phyloP scores from a whole-genome alignment of 2,329 filamentous ascomycete species.

The Cryoendolithus antarcticus region DNA sequence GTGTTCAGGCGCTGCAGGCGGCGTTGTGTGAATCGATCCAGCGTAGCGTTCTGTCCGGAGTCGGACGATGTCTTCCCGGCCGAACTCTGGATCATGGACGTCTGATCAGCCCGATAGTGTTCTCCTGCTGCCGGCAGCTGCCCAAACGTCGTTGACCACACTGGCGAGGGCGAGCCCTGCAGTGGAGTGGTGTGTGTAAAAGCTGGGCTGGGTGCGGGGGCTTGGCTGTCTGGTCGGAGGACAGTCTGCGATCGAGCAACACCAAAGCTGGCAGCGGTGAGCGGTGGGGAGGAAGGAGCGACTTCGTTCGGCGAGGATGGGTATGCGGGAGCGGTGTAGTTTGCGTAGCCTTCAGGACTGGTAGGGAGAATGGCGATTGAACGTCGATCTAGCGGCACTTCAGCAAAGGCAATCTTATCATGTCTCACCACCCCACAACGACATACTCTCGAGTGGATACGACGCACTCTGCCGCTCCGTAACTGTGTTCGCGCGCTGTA shows the following conservation, averaged over 20 bases:
- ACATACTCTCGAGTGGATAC: conserved; percentile 4
- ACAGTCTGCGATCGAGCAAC: conserved; percentile 17
- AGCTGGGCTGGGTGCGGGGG: background rate
- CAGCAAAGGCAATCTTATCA: background rate
- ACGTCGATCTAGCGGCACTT: conserved; percentile 11
- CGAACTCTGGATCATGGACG: conserved; percentile 20
- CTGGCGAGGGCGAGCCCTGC: conserved; percentile 5
- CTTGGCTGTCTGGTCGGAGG: conserved; percentile 10
- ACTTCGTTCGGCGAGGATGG: conserved; percentile 7
- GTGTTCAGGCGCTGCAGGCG: conserved; percentile 27
- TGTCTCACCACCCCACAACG: background rate
- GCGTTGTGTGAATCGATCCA: conserved; percentile 26
- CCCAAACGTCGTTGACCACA: conserved; percentile 2
- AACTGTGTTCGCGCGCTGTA: conserved; percentile 3
- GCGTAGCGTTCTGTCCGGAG: conserved; percentile 16
- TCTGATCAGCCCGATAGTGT: conserved; percentile 5
- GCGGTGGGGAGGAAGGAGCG: conserved; percentile 5
- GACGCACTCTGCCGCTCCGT: background rate
- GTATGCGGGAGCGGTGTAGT: conserved; percentile 2
- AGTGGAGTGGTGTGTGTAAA: conserved; percentile 1
- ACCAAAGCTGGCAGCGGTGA: conserved; percentile 7
- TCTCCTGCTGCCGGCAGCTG: conserved; percentile 4
- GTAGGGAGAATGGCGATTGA: conserved; percentile 12
- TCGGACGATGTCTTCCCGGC: conserved; percentile 22
- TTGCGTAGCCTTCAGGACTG: conserved; percentile 5